Evolutionary conservation across 2,329 filamentous ascomycete species (phyloP).

Genomic region (Aspergillus ochraceoroseus): DNA sequence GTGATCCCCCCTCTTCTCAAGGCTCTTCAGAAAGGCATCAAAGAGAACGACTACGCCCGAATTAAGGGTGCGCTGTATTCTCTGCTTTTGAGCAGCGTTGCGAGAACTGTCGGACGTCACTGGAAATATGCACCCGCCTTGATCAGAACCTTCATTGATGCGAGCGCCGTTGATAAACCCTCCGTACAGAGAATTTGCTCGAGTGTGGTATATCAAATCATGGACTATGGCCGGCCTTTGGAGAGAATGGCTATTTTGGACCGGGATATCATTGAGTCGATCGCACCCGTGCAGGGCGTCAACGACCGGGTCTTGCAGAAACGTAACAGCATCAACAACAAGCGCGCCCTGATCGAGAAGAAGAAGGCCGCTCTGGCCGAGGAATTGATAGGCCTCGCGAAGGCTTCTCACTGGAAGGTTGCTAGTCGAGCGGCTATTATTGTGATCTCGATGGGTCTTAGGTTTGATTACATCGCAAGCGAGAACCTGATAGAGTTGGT

Average conservation of each 20-base stretch:
- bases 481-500: constrained; percentile 78
- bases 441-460: constrained; percentile 80
- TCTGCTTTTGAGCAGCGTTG: constrained; percentile 77
- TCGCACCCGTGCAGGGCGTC: constrained; percentile 65
- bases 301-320: constrained; percentile 53
- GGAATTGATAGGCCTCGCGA: constrained; percentile 72
- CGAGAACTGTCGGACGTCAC: constrained; percentile 81
- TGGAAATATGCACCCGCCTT: constrained; percentile 93
- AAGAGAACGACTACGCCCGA: constrained; percentile 74
- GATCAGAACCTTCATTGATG: constrained; percentile 83
- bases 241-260: constrained; percentile 83
- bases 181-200: constrained; percentile 87
- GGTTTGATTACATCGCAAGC: constrained; percentile 84
- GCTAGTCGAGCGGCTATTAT: constrained; percentile 85
- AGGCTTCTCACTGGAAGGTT: constrained; percentile 91
- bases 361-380: constrained; percentile 76
- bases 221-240: constrained; percentile 85
- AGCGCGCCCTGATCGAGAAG: constrained; percentile 70
- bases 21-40: constrained; percentile 71
- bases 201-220: constrained; percentile 74
- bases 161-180: constrained; percentile 83
- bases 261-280: constrained; percentile 61
- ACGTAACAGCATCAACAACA: constrained; percentile 67
- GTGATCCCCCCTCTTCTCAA: constrained; percentile 85
- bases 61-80: constrained; percentile 96